A percentile compares a stretch with the other conserved stretches of the same genome.
Conservation (phyloP, 331 rosid species). For the Rhamnella rubrinervis region DNA sequence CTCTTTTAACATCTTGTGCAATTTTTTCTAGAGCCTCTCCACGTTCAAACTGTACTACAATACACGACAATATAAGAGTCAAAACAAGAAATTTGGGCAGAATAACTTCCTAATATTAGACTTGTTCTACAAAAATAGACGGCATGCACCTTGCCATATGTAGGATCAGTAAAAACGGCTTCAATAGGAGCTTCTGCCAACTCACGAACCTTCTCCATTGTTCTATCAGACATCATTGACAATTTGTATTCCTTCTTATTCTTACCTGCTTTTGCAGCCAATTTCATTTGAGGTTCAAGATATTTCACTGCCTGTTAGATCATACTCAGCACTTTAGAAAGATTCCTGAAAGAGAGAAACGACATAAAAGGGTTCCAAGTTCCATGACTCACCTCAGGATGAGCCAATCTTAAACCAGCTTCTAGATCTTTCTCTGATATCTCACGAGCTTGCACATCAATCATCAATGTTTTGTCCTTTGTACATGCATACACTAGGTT, state of each 20-base stretch:
- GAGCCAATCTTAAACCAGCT: slow-evolving; percentile 89
- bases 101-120: slow-evolving; percentile 2
- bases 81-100: slow-evolving; percentile 9
- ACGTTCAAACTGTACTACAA: slow-evolving; percentile 78
- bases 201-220: slow-evolving; percentile 64
- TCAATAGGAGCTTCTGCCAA: slow-evolving; percentile 76
- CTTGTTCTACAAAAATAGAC: neutral
- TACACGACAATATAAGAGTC: slow-evolving; percentile 15
- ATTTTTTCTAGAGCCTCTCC: slow-evolving; percentile 92
- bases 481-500: slow-evolving; percentile 95
- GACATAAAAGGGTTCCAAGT: slow-evolving; percentile 8
- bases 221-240: slow-evolving; percentile 78
- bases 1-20: slow-evolving; percentile 69
- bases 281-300: slow-evolving; percentile 86
- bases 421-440: slow-evolving; percentile 86
- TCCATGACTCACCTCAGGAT: slow-evolving; percentile 67
- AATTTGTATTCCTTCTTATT: slow-evolving; percentile 76
- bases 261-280: slow-evolving; percentile 91
- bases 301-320: slow-evolving; percentile 77
- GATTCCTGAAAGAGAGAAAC: slow-evolving; percentile 12
- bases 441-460: slow-evolving; percentile 94
- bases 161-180: slow-evolving; percentile 85
- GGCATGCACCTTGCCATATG: slow-evolving; percentile 77
- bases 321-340: slow-evolving; percentile 29
- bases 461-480: slow-evolving; percentile 91